Evolutionary conservation across 129 eudicot genomes (phyloP).

Genomic region (Flaveria ramosissima): DNA sequence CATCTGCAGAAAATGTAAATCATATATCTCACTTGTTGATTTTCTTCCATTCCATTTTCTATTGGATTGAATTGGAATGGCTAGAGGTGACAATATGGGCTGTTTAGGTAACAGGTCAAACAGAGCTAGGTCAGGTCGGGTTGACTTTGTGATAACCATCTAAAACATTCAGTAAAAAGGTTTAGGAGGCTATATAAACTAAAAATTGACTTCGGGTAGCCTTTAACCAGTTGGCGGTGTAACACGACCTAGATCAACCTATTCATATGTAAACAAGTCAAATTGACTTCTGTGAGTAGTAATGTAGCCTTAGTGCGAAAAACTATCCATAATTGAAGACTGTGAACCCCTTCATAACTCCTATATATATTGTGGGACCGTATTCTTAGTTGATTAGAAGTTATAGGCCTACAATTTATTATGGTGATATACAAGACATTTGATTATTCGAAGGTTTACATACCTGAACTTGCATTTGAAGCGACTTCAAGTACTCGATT

Average conservation of each 20-base stretch:
- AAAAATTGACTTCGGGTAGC: background rate
- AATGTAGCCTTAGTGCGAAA: background rate
- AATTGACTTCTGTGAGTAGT: background rate
- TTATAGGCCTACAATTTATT: no score
- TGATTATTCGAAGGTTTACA: background rate
- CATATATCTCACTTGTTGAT: background rate
- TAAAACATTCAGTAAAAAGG: background rate
- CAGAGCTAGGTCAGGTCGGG: background rate
- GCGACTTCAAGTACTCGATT: slow-evolving; percentile 73
- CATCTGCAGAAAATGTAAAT: slow-evolving; percentile 47
- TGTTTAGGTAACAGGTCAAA: background rate
- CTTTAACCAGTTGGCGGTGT: background rate
- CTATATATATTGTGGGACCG: background rate
- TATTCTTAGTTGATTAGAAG: background rate
- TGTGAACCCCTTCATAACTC: background rate
- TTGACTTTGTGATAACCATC: background rate
- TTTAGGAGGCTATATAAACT: background rate
- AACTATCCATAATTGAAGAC: background rate
- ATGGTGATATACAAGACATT: background rate
- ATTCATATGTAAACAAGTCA: no score
- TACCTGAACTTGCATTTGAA: slow-evolving; percentile 84
- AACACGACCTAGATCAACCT: background rate
- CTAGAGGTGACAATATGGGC: background rate
- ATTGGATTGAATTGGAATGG: background rate
- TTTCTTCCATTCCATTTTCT: background rate